These are phyloP conservation scores for Monilinia polystroma DNA, from an alignment of 2,329 filamentous ascomycete genomes.

Conservation along the genomic window DNA sequence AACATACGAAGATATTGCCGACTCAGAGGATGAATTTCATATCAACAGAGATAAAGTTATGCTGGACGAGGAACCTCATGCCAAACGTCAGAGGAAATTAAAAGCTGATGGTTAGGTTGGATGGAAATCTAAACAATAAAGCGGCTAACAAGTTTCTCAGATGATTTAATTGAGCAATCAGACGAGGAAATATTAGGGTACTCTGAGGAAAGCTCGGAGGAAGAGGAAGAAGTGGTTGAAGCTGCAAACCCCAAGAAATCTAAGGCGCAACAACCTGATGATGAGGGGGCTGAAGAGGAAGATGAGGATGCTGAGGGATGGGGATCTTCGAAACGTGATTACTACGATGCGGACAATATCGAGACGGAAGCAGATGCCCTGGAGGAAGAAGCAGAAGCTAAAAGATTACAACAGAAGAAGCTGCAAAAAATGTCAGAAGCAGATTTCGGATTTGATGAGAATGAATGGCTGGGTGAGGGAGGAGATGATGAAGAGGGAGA, in stretches of 20 bases:
- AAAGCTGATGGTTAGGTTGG: slow-evolving; percentile 60
- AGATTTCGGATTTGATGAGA: slow-evolving; percentile 90
- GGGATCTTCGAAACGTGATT: slow-evolving; percentile 85
- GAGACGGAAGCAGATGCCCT: slow-evolving; percentile 69
- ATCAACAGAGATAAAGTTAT: slow-evolving; percentile 81
- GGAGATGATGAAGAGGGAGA: slow-evolving; percentile 51
- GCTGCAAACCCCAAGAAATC: slow-evolving; percentile 41
- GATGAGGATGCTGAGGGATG: slow-evolving; percentile 68
- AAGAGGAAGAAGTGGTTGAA: slow-evolving; percentile 39
- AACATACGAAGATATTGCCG: slow-evolving; percentile 80
- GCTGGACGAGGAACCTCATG: slow-evolving; percentile 75
- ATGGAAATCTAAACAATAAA: neutral
- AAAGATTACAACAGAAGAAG: slow-evolving; percentile 86
- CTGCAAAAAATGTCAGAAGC: slow-evolving; percentile 83
- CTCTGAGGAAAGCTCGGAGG: slow-evolving; percentile 46
- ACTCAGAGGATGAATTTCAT: slow-evolving; percentile 93
- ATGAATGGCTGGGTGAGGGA: slow-evolving; percentile 71
- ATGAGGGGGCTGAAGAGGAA: slow-evolving; percentile 55
- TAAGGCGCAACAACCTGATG: slow-evolving; percentile 51
- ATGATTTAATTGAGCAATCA: slow-evolving; percentile 56
- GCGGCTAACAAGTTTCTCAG: slow-evolving; percentile 36
- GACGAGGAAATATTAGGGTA: slow-evolving; percentile 61
- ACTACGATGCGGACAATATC: slow-evolving; percentile 82
- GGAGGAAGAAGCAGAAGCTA: slow-evolving; percentile 89
- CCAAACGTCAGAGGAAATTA: slow-evolving; percentile 71